Conservation (phyloP, 495 filamentous ascomycete species). For the Copromyces sp. region DNA sequence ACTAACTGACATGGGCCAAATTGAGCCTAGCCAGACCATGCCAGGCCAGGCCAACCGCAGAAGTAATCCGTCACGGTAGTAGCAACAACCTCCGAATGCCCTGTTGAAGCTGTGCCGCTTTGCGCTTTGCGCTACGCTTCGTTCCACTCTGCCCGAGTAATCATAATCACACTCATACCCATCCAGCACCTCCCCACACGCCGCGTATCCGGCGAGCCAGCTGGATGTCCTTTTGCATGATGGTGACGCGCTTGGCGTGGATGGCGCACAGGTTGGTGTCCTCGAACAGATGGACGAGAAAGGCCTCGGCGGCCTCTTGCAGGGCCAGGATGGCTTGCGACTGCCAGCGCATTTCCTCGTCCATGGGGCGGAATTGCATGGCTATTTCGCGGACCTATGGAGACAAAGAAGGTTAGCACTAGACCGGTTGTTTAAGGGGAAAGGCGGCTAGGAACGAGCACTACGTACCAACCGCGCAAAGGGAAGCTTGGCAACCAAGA, state of each 20-base stretch:
- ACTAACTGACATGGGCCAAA: not conserved
- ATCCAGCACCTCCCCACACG: conserved; percentile 41
- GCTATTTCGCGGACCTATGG: conserved; percentile 76
- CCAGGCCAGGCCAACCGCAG: not conserved
- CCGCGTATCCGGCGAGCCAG: conserved; percentile 73
- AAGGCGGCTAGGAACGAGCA: too few species aligned
- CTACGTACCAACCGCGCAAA: conserved; percentile 70
- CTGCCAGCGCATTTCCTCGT: conserved; percentile 73
- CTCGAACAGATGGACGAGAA: conserved; percentile 88
- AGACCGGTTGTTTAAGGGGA: not conserved
- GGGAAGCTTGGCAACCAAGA: conserved; percentile 71
- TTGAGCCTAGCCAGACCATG: not conserved
- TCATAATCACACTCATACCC: conserved; percentile 8
- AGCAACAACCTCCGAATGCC: not conserved
- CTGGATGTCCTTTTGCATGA: conserved; percentile 96
- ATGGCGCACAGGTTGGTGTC: conserved; percentile 93
- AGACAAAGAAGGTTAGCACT: not conserved
- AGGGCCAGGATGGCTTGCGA: conserved; percentile 81
- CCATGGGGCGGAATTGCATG: conserved; percentile 37
- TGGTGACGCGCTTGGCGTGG: conserved; percentile 91
- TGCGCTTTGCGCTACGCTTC: not conserved
- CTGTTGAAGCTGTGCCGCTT: not conserved
- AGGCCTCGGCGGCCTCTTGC: conserved; percentile 88
- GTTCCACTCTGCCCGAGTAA: not conserved
- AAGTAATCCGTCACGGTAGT: not conserved